Evolutionary conservation across 2,329 filamentous ascomycete species (phyloP), one percentile per base, ranked within the genome.

Genomic region (Fusarium siculi): DNA sequence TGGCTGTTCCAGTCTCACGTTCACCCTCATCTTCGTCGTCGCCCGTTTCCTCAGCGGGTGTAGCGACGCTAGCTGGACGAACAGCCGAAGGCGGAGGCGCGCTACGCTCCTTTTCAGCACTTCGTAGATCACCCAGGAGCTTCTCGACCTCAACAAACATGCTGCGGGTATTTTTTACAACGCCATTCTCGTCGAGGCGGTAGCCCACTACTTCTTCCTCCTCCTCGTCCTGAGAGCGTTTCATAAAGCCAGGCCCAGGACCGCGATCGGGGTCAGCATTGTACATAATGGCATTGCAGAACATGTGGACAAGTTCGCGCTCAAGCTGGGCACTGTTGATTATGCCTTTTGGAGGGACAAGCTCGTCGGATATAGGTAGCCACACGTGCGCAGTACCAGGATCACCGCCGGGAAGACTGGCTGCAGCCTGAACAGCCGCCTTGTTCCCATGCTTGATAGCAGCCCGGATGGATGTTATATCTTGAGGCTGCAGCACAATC

Each of bases 211-310:
- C 79, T 59, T 85, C 80, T 74, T 85, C 80, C 75, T 87, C 79
- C 73, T 86, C 80, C 68, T 85, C 86, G 47, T 82, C 84, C 76
- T 80, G 78, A 46, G 83, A 78, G 44, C 83, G 78, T 63, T 84
- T 83, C 76, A 89, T 81, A 72, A 95, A 93, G 0, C 87, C 84
- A 4, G 87, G 85, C 1, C 92, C 92, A 15, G 92, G 90, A 0
- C 93, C 92, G 32, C 92, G 89, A 74, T 93, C 87, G 0, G 92
- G 91, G 70, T 97, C 94, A 0, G 93, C 91, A 77, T 98, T 98
- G 85, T 97, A 99, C 96, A 99, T 98, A 82, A 98, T 93, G 23
- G 96, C 96, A 78, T 98, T 98, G 74, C 95, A 94, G 81, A 98
- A 97, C 93, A 98, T 98, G 77, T 97, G 93, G 76, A 97, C 94